phyloP scores from a whole-genome alignment of 148 eudicot genomes.

The Chenopodium album region DNA sequence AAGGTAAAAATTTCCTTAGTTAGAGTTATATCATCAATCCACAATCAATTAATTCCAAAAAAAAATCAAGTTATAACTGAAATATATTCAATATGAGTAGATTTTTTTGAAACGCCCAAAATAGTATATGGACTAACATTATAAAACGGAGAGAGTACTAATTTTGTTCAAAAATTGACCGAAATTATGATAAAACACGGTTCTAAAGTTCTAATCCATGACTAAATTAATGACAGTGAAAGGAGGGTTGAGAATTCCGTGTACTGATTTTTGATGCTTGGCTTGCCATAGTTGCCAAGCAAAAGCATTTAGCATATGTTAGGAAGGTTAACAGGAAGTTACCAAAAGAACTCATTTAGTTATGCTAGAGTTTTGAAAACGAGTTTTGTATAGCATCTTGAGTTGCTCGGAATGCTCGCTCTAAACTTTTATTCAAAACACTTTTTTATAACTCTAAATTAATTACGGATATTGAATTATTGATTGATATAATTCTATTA shows the following conservation, averaged over 20 bases:
- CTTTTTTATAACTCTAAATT: too few relatives aligned
- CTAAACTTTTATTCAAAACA: too few relatives aligned
- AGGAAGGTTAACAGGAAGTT: background rate
- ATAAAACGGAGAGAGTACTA: background rate
- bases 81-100: background rate
- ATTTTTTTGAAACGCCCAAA: too few relatives aligned
- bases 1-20: too few relatives aligned
- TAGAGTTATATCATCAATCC: too few relatives aligned
- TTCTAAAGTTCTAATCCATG: background rate
- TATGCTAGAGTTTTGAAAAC: background rate
- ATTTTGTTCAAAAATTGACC: background rate
- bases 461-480: too few relatives aligned
- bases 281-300: slow-evolving; percentile 6
- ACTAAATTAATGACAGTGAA: background rate
- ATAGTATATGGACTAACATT: too few relatives aligned
- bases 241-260: slow-evolving; percentile 3
- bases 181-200: slow-evolving; percentile 4
- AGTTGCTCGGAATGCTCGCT: too few relatives aligned
- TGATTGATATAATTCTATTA: too few relatives aligned
- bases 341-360: background rate
- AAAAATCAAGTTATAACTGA: too few relatives aligned
- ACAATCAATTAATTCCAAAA: too few relatives aligned
- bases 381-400: too few relatives aligned
- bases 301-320: background rate
- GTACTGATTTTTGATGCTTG: background rate